phyloP scores from a whole-genome alignment of 305 asterid genomes.

The Fraxinus paxiana region DNA sequence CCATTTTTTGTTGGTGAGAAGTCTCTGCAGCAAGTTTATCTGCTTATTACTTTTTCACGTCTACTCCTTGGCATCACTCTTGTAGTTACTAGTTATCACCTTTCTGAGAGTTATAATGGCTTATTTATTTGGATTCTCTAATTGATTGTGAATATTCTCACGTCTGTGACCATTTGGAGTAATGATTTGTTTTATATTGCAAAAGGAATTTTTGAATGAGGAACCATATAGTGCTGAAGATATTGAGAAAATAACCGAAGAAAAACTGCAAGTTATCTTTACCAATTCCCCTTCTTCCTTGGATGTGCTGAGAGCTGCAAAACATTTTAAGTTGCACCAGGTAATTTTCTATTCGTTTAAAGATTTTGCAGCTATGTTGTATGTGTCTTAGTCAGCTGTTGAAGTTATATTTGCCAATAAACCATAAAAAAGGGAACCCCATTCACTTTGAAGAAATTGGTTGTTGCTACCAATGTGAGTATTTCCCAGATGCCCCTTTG shows the following conservation, averaged over 20 bases:
- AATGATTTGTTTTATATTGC: background rate
- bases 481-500: background rate
- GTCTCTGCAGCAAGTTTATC: background rate
- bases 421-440: background rate
- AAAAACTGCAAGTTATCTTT: slow-evolving; percentile 53
- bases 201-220: slow-evolving; percentile 67
- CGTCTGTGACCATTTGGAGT: background rate
- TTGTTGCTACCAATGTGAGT: background rate
- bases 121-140: background rate
- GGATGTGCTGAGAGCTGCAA: slow-evolving; percentile 77
- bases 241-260: slow-evolving; percentile 57
- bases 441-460: background rate
- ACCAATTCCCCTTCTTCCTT: slow-evolving; percentile 72
- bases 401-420: background rate
- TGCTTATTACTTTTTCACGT: background rate
- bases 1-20: background rate
- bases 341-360: slow-evolving; percentile 28
- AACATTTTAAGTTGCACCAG: slow-evolving; percentile 75
- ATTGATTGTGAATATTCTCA: background rate
- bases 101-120: background rate
- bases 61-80: background rate
- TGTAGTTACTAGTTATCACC: background rate
- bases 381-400: background rate
- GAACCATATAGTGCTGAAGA: slow-evolving; percentile 67
- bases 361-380: background rate